Percentiles rank a stretch among this genome's conserved stretches.
Conservation (phyloP, 2,329 filamentous ascomycete species). For the Davidsoniella virescens region DNA sequence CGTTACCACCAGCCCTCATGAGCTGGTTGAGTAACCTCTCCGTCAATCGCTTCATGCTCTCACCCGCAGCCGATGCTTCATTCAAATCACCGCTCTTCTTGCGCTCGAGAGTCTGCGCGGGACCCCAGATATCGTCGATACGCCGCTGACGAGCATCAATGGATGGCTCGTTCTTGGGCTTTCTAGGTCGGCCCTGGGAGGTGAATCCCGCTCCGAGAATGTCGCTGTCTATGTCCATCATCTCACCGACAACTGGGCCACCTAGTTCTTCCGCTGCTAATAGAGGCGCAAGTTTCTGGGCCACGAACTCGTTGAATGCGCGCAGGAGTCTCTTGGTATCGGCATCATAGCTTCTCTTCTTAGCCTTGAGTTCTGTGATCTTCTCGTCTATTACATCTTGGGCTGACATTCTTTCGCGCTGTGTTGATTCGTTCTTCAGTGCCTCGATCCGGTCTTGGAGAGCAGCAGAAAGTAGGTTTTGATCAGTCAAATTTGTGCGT, state of each 20-base stretch:
- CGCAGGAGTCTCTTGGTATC: conserved; percentile 46
- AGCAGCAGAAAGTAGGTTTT: conserved; percentile 36
- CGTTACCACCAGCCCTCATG: conserved; percentile 36
- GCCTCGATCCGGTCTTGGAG: conserved; percentile 40
- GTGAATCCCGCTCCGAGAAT: conserved; percentile 44
- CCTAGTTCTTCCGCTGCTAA: conserved; percentile 71
- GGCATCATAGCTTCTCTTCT: conserved; percentile 42
- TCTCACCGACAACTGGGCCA: conserved; percentile 64
- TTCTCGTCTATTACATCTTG: conserved; percentile 46
- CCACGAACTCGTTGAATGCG: conserved; percentile 53
- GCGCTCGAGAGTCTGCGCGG: conserved; percentile 17
- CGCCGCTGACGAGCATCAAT: conserved; percentile 39
- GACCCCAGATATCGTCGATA: conserved; percentile 48
- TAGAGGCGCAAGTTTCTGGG: conserved; percentile 53
- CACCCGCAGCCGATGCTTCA: conserved; percentile 33
- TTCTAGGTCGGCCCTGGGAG: conserved; percentile 39
- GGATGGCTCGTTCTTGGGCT: conserved; percentile 26
- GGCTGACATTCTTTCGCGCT: conserved; percentile 40
- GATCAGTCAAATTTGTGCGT: conserved; percentile 34
- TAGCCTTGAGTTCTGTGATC: conserved; percentile 41
- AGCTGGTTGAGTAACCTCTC: conserved; percentile 45
- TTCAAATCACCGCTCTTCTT: conserved; percentile 21
- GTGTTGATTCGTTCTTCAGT: conserved; percentile 40
- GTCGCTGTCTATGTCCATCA: conserved; percentile 46
- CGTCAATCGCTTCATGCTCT: conserved; percentile 43